These are phyloP conservation scores for Isatis tinctoria DNA, from an alignment of 345 rosid genomes.

Conservation along the genomic window DNA sequence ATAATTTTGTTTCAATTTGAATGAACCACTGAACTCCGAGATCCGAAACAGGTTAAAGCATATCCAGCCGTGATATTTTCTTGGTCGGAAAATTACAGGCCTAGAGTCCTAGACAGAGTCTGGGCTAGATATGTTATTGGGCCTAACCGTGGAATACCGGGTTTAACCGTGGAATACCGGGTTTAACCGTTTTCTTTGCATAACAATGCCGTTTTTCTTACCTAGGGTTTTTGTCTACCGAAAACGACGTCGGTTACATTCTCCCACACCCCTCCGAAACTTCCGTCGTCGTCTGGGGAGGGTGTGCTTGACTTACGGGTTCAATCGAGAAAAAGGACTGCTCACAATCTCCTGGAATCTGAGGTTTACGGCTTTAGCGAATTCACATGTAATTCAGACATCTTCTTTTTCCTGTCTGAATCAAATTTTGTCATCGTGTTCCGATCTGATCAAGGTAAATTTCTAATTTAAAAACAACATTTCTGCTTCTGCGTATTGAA, in stretches of 20 bases:
- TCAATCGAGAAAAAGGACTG: background rate
- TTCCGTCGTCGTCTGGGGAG: background rate
- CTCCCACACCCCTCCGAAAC: background rate
- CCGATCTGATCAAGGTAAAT: background rate
- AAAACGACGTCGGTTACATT: background rate
- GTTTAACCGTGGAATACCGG: background rate
- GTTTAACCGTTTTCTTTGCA: background rate
- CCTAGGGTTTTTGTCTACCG: background rate
- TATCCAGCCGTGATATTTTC: too few relatives aligned
- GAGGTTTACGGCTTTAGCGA: background rate
- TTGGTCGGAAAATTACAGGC: background rate
- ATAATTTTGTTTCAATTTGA: too few relatives aligned
- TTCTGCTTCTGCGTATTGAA: background rate
- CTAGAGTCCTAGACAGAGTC: too few relatives aligned
- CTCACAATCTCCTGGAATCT: background rate
- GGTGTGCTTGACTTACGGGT: background rate
- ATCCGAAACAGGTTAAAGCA: too few relatives aligned
- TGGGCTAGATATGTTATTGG: background rate
- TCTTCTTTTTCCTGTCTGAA: background rate
- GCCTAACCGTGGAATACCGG: background rate
- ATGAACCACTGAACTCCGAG: background rate
- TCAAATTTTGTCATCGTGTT: background rate
- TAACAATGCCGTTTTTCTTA: too few relatives aligned
- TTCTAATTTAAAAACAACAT: background rate
- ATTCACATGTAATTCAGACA: background rate